phyloP scores from a whole-genome alignment of 1,284 basidiomycete species.

The Ustilago bromivora region DNA sequence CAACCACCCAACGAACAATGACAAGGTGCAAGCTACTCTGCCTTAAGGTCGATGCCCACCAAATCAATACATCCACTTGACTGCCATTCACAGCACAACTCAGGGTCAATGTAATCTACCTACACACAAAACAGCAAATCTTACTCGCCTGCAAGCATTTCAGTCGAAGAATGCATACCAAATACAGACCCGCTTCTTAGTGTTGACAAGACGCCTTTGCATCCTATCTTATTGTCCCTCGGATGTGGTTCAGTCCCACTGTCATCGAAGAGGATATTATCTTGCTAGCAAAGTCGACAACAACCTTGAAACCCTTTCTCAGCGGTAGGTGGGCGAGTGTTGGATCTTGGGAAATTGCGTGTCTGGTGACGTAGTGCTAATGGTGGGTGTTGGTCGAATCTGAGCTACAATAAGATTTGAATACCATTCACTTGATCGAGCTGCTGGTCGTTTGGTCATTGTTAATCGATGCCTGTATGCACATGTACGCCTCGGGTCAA shows the following conservation, averaged over 20 bases:
- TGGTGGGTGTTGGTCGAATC: background rate
- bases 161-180: background rate
- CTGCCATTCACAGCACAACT: background rate
- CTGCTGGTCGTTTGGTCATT: no score
- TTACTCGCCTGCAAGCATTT: conserved; percentile 5
- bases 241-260: background rate
- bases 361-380: background rate
- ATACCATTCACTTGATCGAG: no score
- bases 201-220: background rate
- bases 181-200: no score
- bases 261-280: background rate
- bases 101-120: background rate
- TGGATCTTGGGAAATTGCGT: no score
- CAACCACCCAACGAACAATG: conserved; percentile 53
- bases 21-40: conserved; percentile 53
- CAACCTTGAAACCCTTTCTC: background rate
- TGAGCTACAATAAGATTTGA: no score
- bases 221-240: background rate
- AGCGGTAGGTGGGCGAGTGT: no score
- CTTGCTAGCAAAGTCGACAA: background rate
- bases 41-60: conserved; percentile 6
- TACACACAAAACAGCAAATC: background rate
- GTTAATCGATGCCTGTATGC: no score
- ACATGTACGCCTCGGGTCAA: background rate
- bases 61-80: background rate